Percentiles rank a stretch among this genome's conserved stretches.
phyloP scores from a whole-genome alignment of 1,284 basidiomycete genomes.

The Singerocomus inundabilis region DNA sequence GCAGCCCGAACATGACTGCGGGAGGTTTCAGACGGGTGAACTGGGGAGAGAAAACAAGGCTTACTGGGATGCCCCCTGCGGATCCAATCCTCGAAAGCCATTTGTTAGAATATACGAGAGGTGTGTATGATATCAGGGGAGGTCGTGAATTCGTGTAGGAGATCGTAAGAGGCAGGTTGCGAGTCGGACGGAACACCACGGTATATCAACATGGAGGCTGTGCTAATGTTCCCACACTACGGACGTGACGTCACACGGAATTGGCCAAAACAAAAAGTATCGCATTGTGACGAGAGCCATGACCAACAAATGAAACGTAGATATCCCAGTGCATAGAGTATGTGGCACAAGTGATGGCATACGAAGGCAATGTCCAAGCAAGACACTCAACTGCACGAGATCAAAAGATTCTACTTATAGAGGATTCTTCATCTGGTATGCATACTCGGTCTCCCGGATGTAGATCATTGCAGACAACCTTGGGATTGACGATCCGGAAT shows the following conservation, averaged over 20 bases:
- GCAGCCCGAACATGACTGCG: conserved; percentile 28
- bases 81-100: conserved; percentile 36
- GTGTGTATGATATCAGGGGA: conserved; percentile 14
- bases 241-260: conserved; percentile 24
- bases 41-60: conserved; percentile 5
- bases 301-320: not conserved
- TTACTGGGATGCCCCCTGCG: conserved; percentile 41
- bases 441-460: conserved; percentile 62
- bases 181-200: not conserved
- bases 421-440: conserved; percentile 43
- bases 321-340: conserved; percentile 5
- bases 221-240: conserved; percentile 14
- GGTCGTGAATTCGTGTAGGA: conserved; percentile 33
- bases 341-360: conserved; percentile 23
- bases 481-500: conserved; percentile 52
- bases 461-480: conserved; percentile 54
- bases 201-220: conserved; percentile 28
- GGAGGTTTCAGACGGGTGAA: conserved; percentile 4
- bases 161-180: conserved; percentile 18
- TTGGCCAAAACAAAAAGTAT: not conserved
- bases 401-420: conserved; percentile 34
- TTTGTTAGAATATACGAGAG: conserved; percentile 17
- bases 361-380: not conserved
- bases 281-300: not conserved
- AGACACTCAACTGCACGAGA: not conserved